These are phyloP conservation scores for Dendryphion nanum DNA, from an alignment of 2,329 filamentous ascomycete genomes.

Conservation along the genomic window DNA sequence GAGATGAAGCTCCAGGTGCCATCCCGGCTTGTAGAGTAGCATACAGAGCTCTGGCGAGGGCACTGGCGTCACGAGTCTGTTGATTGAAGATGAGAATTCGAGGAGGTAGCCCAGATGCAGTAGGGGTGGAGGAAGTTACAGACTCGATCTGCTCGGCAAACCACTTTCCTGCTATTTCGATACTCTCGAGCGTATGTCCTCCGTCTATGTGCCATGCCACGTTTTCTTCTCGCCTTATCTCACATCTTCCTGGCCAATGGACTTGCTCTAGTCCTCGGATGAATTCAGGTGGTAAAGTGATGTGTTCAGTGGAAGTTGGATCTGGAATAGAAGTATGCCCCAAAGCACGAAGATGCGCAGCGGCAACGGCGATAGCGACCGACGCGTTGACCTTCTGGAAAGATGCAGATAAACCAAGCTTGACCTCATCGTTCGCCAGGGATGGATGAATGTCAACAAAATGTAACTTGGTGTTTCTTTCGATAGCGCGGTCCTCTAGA, in stretches of 20 bases:
- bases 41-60: slow-evolving; percentile 64
- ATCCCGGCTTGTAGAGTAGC: slow-evolving; percentile 48
- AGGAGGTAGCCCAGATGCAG: slow-evolving; percentile 18
- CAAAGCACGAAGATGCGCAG: slow-evolving; percentile 54
- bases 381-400: slow-evolving; percentile 65
- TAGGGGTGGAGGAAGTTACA: slow-evolving; percentile 29
- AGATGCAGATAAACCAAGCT: slow-evolving; percentile 59
- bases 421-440: slow-evolving; percentile 43
- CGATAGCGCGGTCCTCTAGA: slow-evolving; percentile 54
- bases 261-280: slow-evolving; percentile 64
- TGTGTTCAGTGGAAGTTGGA: slow-evolving; percentile 24
- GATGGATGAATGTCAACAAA: slow-evolving; percentile 51
- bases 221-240: slow-evolving; percentile 57
- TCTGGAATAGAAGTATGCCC: slow-evolving; percentile 43
- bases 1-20: slow-evolving; percentile 24
- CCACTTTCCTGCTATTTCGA: slow-evolving; percentile 75
- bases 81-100: slow-evolving; percentile 87
- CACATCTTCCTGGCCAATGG: slow-evolving; percentile 73
- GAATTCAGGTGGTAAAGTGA: slow-evolving; percentile 60
- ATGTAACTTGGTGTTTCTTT: slow-evolving; percentile 48
- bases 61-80: slow-evolving; percentile 73
- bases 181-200: slow-evolving; percentile 82
- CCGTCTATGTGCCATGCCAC: slow-evolving; percentile 81
- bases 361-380: slow-evolving; percentile 59
- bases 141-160: slow-evolving; percentile 54